A percentile compares a stretch with the other conserved stretches of the same genome.
Evolutionary conservation across 1,284 basidiomycete genomes (phyloP).

Genomic region (Phellopilus nigrolimitatus): DNA sequence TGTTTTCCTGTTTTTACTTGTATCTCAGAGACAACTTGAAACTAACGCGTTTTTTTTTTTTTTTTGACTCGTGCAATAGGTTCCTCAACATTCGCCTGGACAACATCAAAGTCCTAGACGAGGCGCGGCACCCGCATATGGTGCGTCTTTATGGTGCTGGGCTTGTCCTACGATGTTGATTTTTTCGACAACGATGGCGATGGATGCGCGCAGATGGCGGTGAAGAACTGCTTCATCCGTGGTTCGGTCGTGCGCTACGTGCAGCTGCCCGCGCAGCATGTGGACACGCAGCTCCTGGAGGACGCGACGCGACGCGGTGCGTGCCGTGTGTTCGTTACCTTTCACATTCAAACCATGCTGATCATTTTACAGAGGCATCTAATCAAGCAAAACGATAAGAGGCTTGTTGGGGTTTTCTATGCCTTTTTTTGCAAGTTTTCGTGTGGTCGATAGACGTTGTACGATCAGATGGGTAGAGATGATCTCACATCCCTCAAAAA

Average conservation of each 20-base stretch:
- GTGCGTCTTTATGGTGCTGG: constrained; percentile 40
- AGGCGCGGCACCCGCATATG: constrained; percentile 96
- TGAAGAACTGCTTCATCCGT: constrained; percentile 98
- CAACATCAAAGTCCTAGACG: constrained; percentile 89
- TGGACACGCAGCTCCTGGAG: constrained; percentile 94
- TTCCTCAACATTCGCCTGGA: constrained; percentile 98
- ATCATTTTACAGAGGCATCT: constrained; percentile 40
- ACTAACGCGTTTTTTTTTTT: background rate
- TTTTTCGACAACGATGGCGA: too few relatives aligned
- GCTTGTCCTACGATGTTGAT: too few relatives aligned
- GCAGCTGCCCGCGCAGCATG: constrained; percentile 86
- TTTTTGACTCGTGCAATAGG: too few relatives aligned
- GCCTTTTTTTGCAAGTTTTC: background rate
- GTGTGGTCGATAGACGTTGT: background rate
- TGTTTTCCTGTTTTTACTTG: constrained; percentile 10
- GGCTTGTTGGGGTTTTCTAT: background rate
- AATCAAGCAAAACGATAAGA: constrained; percentile 51
- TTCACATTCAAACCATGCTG: background rate
- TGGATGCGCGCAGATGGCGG: constrained; percentile 77
- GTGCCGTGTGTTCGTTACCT: constrained; percentile 24
- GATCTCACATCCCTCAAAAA: background rate
- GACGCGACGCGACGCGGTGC: constrained; percentile 94
- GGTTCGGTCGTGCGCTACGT: constrained; percentile 98
- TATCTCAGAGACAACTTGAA: constrained; percentile 5
- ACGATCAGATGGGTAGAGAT: background rate